Percentiles rank a stretch among this genome's conserved stretches.
Conservation (phyloP, 2,329 filamentous ascomycete species). For the Beauveria sp. region DNA sequence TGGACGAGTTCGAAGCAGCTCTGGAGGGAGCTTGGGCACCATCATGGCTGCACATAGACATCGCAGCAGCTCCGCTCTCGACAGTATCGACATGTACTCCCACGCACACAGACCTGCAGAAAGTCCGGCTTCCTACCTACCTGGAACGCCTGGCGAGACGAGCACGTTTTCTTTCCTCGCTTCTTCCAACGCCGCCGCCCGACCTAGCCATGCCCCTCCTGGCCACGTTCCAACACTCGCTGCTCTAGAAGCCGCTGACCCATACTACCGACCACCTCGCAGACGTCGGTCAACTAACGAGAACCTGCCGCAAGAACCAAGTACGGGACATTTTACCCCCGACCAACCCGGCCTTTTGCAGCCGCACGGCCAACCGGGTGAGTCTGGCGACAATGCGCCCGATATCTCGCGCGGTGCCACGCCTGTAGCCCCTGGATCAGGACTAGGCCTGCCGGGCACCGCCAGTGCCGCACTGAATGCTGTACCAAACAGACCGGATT, state of each 20-base stretch:
- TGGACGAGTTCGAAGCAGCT: conserved; percentile 53
- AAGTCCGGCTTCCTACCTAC: conserved; percentile 58
- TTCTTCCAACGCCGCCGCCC: conserved; percentile 42
- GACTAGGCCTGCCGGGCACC: not conserved
- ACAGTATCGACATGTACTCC: conserved; percentile 41
- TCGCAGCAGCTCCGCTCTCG: conserved; percentile 48
- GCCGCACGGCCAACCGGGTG: conserved; percentile 22
- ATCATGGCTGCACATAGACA: conserved; percentile 37
- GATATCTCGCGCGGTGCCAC: conserved; percentile 37
- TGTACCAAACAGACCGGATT: conserved; percentile 64
- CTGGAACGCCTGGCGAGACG: conserved; percentile 65
- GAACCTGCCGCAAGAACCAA: conserved; percentile 24
- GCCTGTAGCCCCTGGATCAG: conserved; percentile 31
- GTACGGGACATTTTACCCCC: conserved; percentile 18
- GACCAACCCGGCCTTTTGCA: conserved; percentile 34
- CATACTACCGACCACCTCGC: conserved; percentile 83
- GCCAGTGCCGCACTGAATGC: conserved; percentile 27
- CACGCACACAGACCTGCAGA: conserved; percentile 41
- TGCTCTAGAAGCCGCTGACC: conserved; percentile 54
- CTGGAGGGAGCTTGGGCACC: conserved; percentile 49
- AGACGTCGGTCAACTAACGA: conserved; percentile 53
- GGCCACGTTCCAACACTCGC: conserved; percentile 37
- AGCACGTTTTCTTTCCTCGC: conserved; percentile 66
- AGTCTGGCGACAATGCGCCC: conserved; percentile 33
- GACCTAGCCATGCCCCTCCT: conserved; percentile 30